phyloP scores from a whole-genome alignment of 345 rosid genomes.

The Dovyalis caffra region DNA sequence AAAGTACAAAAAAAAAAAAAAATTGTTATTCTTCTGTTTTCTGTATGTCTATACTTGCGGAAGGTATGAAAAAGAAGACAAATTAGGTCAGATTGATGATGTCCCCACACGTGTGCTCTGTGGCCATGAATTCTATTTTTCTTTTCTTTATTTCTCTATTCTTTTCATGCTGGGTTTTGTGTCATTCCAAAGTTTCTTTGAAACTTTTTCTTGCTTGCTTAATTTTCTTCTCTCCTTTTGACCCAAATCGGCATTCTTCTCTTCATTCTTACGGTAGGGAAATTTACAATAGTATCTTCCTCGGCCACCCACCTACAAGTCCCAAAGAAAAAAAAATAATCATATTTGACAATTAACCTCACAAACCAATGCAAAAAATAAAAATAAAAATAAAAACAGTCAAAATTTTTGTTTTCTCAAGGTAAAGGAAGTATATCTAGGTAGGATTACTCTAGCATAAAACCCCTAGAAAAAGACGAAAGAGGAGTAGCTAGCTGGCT shows the following conservation, averaged over 20 bases:
- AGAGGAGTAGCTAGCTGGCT: too few species aligned
- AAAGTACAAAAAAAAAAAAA: neutral
- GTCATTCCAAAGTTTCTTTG: neutral
- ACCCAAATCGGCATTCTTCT: constrained; percentile 87
- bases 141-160: neutral
- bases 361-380: neutral
- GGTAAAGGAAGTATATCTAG: neutral
- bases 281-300: constrained; percentile 75
- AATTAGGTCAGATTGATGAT: neutral
- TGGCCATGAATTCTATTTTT: neutral
- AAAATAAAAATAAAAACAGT: too few species aligned
- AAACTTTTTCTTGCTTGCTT: neutral
- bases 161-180: neutral
- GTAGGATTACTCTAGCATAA: neutral
- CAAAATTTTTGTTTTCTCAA: neutral
- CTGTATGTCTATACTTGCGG: neutral
- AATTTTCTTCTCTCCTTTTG: constrained; percentile 39
- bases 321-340: neutral
- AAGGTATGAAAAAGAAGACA: constrained; percentile 1
- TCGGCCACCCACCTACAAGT: constrained; percentile 80
- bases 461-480: neutral
- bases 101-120: constrained; percentile 10
- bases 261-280: constrained; percentile 92
- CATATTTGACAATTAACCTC: too few species aligned
- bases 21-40: neutral